Conservation (phyloP, 2,329 filamentous ascomycete genomes). For the Amauroascus verrucosus region DNA sequence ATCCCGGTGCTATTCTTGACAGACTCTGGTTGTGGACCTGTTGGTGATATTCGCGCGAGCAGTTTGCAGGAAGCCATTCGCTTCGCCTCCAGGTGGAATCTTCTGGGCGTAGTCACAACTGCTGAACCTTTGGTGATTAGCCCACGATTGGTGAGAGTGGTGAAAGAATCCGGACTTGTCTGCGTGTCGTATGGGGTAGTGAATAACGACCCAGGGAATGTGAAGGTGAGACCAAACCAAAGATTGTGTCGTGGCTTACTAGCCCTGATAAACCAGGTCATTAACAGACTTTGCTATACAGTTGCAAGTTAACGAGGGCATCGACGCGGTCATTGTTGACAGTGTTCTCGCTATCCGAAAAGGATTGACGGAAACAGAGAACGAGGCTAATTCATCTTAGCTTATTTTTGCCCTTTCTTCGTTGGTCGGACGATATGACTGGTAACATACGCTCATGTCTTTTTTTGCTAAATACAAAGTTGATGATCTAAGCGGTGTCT, state of each 20-base stretch:
- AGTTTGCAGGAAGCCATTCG: constrained; percentile 91
- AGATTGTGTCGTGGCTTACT: constrained; percentile 8
- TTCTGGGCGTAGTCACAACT: constrained; percentile 82
- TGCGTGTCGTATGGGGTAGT: constrained; percentile 87
- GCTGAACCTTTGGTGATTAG: constrained; percentile 81
- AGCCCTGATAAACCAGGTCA: neutral
- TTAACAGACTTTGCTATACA: constrained; percentile 26
- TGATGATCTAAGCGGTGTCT: too few relatives aligned
- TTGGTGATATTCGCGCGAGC: constrained; percentile 80
- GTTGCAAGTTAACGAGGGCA: constrained; percentile 86
- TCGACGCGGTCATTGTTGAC: constrained; percentile 96
- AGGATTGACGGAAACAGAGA: constrained; percentile 54
- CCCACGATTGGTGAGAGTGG: constrained; percentile 77
- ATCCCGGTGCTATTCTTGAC: constrained; percentile 93
- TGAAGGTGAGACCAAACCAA: constrained; percentile 56
- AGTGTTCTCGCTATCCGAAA: constrained; percentile 87
- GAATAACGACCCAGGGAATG: constrained; percentile 80
- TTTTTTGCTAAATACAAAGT: neutral
- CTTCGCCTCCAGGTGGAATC: constrained; percentile 89
- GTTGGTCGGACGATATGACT: neutral
- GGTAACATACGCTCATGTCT: neutral
- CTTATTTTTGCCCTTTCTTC: neutral
- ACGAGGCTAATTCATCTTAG: neutral
- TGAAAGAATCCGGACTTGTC: constrained; percentile 87
- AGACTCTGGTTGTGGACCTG: constrained; percentile 69